Conservation (phyloP, 2,329 filamentous ascomycete genomes). For the Colletotrichum sp. region DNA sequence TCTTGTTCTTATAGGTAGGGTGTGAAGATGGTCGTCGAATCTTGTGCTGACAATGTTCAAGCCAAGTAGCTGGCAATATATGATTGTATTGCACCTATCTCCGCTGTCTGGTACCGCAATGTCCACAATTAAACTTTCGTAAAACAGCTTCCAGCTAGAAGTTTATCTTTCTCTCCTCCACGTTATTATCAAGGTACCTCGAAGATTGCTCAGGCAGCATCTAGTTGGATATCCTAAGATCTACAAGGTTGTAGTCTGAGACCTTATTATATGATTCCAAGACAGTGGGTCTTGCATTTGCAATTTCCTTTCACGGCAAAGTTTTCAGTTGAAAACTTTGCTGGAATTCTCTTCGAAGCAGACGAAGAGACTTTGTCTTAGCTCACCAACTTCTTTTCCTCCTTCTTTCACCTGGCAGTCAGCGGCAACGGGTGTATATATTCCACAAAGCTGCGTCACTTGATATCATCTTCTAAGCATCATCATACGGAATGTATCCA, state of each 20-base stretch:
- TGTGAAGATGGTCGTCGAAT: background rate
- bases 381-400: background rate
- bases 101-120: background rate
- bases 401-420: background rate
- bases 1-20: rapidly evolving
- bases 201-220: background rate
- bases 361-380: background rate
- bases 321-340: background rate
- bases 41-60: background rate
- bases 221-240: background rate
- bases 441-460: background rate
- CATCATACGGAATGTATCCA: rapidly evolving
- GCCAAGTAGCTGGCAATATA: background rate
- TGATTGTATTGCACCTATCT: background rate
- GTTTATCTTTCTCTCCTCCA: background rate
- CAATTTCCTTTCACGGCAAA: background rate
- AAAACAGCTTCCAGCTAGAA: too few relatives aligned
- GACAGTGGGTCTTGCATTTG: background rate
- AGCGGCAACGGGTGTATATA: background rate
- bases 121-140: background rate
- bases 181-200: background rate
- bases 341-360: background rate
- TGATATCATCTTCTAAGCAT: rapidly evolving
- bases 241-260: too few relatives aligned
- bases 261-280: too few relatives aligned